Base-by-base conservation (phyloP, 495 filamentous ascomycete species). In the Choiromyces venosus region DNA sequence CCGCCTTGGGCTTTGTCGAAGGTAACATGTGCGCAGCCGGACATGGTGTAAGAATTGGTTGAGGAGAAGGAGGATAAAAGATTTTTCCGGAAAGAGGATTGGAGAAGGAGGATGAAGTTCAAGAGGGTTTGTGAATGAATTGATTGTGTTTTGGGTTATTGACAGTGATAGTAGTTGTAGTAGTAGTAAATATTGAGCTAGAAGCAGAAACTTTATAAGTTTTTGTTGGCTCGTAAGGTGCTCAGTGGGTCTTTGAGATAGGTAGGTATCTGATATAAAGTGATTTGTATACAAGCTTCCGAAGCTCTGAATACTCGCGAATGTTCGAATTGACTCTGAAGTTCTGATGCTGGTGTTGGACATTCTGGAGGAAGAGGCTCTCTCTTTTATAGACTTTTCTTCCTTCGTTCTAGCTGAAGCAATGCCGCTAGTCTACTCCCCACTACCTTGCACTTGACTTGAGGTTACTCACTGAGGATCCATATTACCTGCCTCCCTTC, bases 1-100 rank as follows among this genome's bases (percentile, higher is more conserved):
- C 77, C 77, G 0, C 77, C 77, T 37, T 78, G 77, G 38, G 35
- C 69, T 33, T 78, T 79, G 25, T 38, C 40, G 36, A 78, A 79
- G 12, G 76, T 69, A 44, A 29, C 72, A 42, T 79, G 77, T 67
- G 77, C 72, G 21, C 77, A 79, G 40, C 72, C 71, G 33, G 77
- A 77, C 77, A 79, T 79, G 40, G 52, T 29, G 29, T 7, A 14
- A 7, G 29, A 36, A 67, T 73, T 65, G 29, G 12, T 66, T 71
- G 16, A 38, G 67, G 36, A 42, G 52, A 2, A 61, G 52, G 25
- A 61, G 4, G 14, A 61, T 14, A 33, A 29, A 18, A 33, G 52
- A 4, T 61, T 0, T 61, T 61, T 29, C 9, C 4, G 25, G 52
- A 33, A 61, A 16, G 52, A 61, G 16, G 3, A 2, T 3, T 16